Evolutionary conservation across 2,329 filamentous ascomycete genomes (phyloP).

Genomic region (Phoma herbarum): DNA sequence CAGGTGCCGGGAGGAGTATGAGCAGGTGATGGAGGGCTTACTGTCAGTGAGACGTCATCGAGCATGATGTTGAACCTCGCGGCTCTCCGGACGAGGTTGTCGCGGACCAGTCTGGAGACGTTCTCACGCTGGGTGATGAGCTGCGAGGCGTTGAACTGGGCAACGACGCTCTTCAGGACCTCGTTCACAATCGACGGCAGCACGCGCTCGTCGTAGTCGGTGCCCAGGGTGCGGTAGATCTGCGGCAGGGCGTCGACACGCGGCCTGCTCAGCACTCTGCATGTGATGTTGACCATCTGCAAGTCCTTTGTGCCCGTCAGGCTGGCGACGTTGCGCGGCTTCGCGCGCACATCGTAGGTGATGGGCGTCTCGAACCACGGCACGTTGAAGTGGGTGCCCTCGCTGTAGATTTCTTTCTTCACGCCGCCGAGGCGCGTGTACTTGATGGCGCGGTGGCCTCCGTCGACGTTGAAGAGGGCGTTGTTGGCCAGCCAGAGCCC

Average conservation of each 20-base stretch:
- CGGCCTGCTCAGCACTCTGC: constrained; percentile 94
- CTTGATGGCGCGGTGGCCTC: constrained; percentile 98
- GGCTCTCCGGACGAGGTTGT: constrained; percentile 89
- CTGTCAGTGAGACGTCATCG: constrained; percentile 96
- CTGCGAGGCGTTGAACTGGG: constrained; percentile 98
- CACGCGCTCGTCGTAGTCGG: constrained; percentile 97
- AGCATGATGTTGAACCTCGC: constrained; percentile 97
- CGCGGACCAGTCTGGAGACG: constrained; percentile 87
- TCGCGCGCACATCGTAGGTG: constrained; percentile 97
- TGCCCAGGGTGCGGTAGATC: constrained; percentile 95
- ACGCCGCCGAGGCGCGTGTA: constrained; percentile 93
- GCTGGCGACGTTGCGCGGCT: constrained; percentile 94
- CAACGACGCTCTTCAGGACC: constrained; percentile 97
- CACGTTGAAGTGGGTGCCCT: constrained; percentile 96
- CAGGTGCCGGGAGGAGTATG: background rate
- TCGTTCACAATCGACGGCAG: constrained; percentile 99
- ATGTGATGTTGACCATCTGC: constrained; percentile 99
- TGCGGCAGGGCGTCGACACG: constrained; percentile 88
- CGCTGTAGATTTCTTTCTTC: constrained; percentile 92
- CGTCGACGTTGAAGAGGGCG: constrained; percentile 82
- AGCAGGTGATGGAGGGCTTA: constrained; percentile 56
- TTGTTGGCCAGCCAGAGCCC: constrained; percentile 66
- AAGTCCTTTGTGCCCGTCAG: constrained; percentile 98
- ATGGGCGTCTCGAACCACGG: constrained; percentile 98
- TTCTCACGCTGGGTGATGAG: constrained; percentile 99